These are phyloP conservation scores for Sarocladiaceae sp. DNA, from an alignment of 2,329 filamentous ascomycete species.

Conservation along the genomic window DNA sequence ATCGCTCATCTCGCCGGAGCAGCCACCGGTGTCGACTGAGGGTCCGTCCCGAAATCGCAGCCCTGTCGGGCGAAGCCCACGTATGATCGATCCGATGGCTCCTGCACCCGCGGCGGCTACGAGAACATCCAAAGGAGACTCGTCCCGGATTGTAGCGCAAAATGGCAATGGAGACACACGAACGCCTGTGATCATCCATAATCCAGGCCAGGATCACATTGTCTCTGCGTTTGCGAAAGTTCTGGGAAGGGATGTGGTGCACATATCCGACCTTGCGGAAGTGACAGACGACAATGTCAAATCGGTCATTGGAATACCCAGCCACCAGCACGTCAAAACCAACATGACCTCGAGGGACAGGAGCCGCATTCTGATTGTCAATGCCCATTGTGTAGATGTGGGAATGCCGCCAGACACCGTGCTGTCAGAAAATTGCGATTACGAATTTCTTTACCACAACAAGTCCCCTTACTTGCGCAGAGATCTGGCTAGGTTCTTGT, in stretches of 20 bases:
- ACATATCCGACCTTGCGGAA: slow-evolving; percentile 45
- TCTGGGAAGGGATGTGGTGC: slow-evolving; percentile 53
- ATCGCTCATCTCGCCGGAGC: no score
- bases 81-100: no score
- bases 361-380: slow-evolving; percentile 55
- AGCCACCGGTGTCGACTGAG: no score
- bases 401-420: slow-evolving; percentile 61
- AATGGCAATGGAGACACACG: slow-evolving; percentile 45
- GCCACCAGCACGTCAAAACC: slow-evolving; percentile 49
- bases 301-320: slow-evolving; percentile 61
- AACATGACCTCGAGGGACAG: slow-evolving; percentile 51
- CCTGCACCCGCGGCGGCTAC: no score
- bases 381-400: slow-evolving; percentile 68
- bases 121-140: slow-evolving; percentile 24
- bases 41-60: no score
- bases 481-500: slow-evolving; percentile 72
- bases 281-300: slow-evolving; percentile 50
- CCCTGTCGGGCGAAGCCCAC: no score
- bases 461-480: slow-evolving; percentile 64
- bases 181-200: slow-evolving; percentile 62
- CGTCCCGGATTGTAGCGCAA: slow-evolving; percentile 27
- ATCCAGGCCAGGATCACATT: slow-evolving; percentile 65
- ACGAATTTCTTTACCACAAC: slow-evolving; percentile 82
- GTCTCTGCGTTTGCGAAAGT: slow-evolving; percentile 72
- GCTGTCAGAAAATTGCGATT: slow-evolving; percentile 67